These are phyloP conservation scores for Teratosphaeria pseudoeucalypti DNA, from an alignment of 2,329 filamentous ascomycete genomes.

Conservation along the genomic window DNA sequence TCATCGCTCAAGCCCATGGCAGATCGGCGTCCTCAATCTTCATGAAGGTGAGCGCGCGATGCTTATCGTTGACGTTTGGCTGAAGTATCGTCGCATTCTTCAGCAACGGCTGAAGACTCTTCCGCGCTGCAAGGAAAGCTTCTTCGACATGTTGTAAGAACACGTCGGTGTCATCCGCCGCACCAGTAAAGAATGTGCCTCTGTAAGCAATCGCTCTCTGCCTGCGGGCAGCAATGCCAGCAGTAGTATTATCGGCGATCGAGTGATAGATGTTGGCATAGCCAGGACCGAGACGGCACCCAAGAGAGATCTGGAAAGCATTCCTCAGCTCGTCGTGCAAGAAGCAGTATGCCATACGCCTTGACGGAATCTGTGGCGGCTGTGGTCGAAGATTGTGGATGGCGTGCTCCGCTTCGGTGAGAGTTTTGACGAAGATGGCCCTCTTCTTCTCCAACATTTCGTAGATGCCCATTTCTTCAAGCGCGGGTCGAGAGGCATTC, in stretches of 20 bases:
- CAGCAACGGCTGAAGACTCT: neutral
- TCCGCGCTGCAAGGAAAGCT: neutral
- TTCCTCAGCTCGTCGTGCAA: neutral
- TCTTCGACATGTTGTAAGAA: neutral
- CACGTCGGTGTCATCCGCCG: neutral
- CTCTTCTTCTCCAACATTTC: neutral
- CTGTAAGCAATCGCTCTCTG: neutral
- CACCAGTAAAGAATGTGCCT: neutral
- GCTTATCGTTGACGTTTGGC: neutral
- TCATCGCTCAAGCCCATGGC: neutral
- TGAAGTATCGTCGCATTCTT: neutral
- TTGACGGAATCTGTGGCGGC: neutral
- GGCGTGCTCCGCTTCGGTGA: neutral
- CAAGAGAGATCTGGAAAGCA: neutral
- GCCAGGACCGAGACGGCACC: neutral
- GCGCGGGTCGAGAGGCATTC: neutral
- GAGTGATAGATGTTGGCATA: neutral
- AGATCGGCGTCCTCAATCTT: neutral
- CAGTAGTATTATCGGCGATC: neutral
- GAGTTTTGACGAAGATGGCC: neutral
- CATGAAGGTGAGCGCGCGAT: neutral
- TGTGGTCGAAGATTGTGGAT: neutral
- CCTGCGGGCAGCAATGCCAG: neutral
- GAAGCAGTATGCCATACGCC: neutral
- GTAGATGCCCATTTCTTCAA: neutral